Evolutionary conservation across 2,329 filamentous ascomycete genomes (phyloP), one percentile per base, ranked within the genome.

Genomic region (Cladosporium austrohemisphaericum): DNA sequence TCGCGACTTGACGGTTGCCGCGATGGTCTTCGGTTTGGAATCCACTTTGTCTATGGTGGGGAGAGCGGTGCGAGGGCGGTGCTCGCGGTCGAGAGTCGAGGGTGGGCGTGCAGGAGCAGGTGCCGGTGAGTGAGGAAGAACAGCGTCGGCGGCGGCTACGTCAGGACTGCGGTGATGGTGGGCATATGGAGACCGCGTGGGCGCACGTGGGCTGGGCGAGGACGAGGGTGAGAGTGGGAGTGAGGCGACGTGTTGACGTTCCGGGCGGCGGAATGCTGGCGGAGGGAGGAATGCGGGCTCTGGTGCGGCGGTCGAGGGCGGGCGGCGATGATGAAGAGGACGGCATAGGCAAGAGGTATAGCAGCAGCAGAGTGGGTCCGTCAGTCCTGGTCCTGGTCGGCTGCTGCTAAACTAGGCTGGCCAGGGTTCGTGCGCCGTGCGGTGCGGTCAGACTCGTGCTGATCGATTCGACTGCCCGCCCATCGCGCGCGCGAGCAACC

Each of bases 31-130:
- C 53, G 54, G 47, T 52, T 47, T 51, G 56, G 60, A 61, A 62
- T 64, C 63, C 63, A 65, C 60, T 41, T 58, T 65, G 60, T 36
- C 61, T 50, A 38, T 25, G 25, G 47, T 23, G 16, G 40, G 37
- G 28, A 29, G 40, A 38, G 44, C 44, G 33, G 33, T 31, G 44
- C 44, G 33, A 47, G 44, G 23, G 44, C 35, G 33, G 16, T 22
- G 44, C 44, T 47, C 44, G 44, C 44, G 16, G 41, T 36, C 29
- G 29, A 45, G 14, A 28, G n/a, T 22, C 31, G 41, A 9, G 40
- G 25, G n/a, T 8, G 19, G 16, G 19, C n/a, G n/a, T 13, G 13
- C 5, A 14, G 31, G 29, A 20, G 44, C 26, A 38, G 33, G 19
- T 13, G 44, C 19, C 33, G 32, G n/a, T 10, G 18, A 13, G 38